These are phyloP conservation scores for Acacia confusa DNA, from an alignment of 306 rosid species.

Conservation along the genomic window DNA sequence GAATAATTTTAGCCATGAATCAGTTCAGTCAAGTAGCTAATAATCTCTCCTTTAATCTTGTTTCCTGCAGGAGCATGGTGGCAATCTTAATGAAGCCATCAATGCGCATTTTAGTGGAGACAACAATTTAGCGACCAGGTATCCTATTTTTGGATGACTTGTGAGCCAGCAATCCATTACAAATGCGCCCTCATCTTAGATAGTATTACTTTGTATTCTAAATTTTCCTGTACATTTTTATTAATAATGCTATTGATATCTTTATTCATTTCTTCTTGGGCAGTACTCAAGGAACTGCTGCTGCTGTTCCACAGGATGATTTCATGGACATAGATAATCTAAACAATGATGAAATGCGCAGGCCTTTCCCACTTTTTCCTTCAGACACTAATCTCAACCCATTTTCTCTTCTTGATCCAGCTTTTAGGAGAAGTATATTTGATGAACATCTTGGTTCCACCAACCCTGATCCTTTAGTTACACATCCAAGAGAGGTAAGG, in stretches of 20 bases:
- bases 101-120: conserved; percentile 66
- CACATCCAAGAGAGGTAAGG: conserved; percentile 67
- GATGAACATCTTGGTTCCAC: conserved; percentile 31
- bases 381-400: conserved; percentile 41
- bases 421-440: conserved; percentile 36
- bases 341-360: conserved; percentile 33
- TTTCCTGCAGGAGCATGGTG: conserved; percentile 56
- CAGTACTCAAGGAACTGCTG: conserved; percentile 49
- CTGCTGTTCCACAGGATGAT: conserved; percentile 44
- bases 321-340: conserved; percentile 65
- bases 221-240: neutral
- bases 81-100: conserved; percentile 67
- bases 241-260: conserved; percentile 1
- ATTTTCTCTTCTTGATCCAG: conserved; percentile 43
- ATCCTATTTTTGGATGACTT: conserved; percentile 23
- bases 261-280: conserved; percentile 30
- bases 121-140: conserved; percentile 45
- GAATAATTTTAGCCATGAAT: neutral
- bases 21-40: conserved; percentile 7
- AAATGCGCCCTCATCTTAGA: neutral
- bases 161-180: neutral
- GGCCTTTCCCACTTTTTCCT: conserved; percentile 43
- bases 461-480: conserved; percentile 42
- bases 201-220: neutral
- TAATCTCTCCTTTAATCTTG: conserved; percentile 1